Conservation (phyloP, 2,329 filamentous ascomycete species). For the Alternaria alternata region DNA sequence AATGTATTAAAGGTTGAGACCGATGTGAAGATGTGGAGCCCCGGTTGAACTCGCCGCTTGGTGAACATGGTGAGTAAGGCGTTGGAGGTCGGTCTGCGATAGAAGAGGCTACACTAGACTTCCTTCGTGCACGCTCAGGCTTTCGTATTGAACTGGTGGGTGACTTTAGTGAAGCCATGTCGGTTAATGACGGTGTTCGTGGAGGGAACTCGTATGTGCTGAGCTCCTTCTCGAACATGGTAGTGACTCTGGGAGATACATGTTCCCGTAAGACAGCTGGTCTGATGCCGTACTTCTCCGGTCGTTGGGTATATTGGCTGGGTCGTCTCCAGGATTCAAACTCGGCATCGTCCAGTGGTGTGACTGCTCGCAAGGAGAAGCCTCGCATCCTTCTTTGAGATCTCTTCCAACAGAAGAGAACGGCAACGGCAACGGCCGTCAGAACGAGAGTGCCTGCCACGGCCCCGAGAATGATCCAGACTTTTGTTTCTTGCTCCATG, state of each 20-base stretch:
- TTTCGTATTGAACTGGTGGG: constrained; percentile 42
- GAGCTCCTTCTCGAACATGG: constrained; percentile 48
- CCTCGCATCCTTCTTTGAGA: constrained; percentile 44
- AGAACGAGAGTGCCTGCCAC: constrained; percentile 47
- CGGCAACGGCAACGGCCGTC: constrained; percentile 33
- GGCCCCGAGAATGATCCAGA: constrained; percentile 50
- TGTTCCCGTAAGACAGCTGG: constrained; percentile 38
- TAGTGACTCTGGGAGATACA: constrained; percentile 36
- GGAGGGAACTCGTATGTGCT: constrained; percentile 37
- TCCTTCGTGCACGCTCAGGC: constrained; percentile 45
- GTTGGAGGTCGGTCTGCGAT: constrained; percentile 50
- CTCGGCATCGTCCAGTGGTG: constrained; percentile 51
- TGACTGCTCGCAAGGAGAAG: constrained; percentile 50
- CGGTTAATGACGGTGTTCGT: constrained; percentile 39
- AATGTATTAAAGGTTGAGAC: constrained; percentile 45
- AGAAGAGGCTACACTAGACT: constrained; percentile 46
- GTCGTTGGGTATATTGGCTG: constrained; percentile 47
- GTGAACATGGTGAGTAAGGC: constrained; percentile 49
- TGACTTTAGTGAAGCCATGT: constrained; percentile 29
- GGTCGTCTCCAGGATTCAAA: constrained; percentile 53
- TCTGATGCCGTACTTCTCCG: constrained; percentile 47
- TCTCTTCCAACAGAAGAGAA: constrained; percentile 46
- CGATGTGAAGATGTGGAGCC: constrained; percentile 39
- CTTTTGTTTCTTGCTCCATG: constrained; percentile 44
- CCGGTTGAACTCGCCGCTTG: constrained; percentile 38